phyloP scores from a whole-genome alignment of 2,329 filamentous ascomycete genomes.

The Aspergillus fructus region DNA sequence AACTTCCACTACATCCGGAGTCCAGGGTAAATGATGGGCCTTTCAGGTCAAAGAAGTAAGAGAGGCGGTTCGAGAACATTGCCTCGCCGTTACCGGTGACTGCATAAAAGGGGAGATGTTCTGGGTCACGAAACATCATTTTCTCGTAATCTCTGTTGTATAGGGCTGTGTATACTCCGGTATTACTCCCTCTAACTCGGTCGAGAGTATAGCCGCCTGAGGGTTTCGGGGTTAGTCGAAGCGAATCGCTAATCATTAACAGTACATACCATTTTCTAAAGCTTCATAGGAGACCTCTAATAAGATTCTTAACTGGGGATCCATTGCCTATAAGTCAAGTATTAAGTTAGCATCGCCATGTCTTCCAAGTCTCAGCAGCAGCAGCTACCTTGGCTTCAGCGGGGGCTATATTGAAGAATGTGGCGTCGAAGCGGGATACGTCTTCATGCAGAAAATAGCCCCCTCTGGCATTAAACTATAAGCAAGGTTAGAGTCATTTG shows the following conservation, averaged over 20 bases:
- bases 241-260: constrained; percentile 15
- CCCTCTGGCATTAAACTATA: background rate
- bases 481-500: too few species aligned
- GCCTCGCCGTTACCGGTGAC: constrained; percentile 17
- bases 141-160: too few species aligned
- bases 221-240: too few species aligned
- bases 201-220: background rate
- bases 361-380: too few species aligned
- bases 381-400: too few species aligned
- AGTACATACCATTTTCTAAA: background rate
- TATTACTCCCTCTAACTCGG: too few species aligned
- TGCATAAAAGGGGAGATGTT: background rate
- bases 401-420: constrained; percentile 17
- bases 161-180: too few species aligned
- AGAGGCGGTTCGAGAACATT: constrained; percentile 26
- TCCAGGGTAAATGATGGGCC: constrained; percentile 29
- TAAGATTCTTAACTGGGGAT: constrained; percentile 27
- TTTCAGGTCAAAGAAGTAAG: constrained; percentile 38
- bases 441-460: constrained; percentile 15
- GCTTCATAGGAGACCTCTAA: constrained; percentile 27
- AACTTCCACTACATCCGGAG: constrained; percentile 41
- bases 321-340: constrained; percentile 18
- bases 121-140: too few species aligned
- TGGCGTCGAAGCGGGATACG: constrained; percentile 20
- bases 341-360: too few species aligned